Base-by-base conservation (phyloP, 768 basidiomycete species). In the Macrolepiota fuliginosa region DNA sequence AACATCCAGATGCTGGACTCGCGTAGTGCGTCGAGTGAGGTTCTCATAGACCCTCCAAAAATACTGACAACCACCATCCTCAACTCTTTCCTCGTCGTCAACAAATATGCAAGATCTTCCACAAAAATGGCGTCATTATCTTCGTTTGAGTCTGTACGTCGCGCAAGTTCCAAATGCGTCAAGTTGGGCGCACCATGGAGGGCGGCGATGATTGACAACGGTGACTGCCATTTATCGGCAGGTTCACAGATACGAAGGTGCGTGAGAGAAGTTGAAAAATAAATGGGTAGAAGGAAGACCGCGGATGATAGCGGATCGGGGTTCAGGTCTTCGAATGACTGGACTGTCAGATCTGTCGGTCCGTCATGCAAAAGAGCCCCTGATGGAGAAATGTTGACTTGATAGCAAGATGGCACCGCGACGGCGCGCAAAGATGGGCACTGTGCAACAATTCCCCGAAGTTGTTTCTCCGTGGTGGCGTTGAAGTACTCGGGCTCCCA, bases 171-270 rank as follows among this genome's bases (percentile, higher is more conserved):
- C 17, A 80, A 67, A 64, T 80, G 75, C 1, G 79, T 71, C 4
- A 81, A 71, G 27, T 73, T 63, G 0, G 74, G 74, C 3, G 76
- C 69, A n/a, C 67, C 39, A 4, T 74, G 74, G 53, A 79, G 75
- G 19, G 70, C 64, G 6, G 59, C 64, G 37, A 79, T 65, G 29
- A 77, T 74, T 22, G 70, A 64, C 27, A 64, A 64, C 1, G 77
- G 79, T 4, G 75, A 72, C 45, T 69, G 63, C 77, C 77, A 79
- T 12, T 64, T 63, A 54, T 73, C 70, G 35, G 73, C 66, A 1
- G 78, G 78, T 63, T 79, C 77, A 40, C 74, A 75, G 58, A 80
- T 69, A 9, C 76, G 73, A 3, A 80, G 72, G 63, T 74, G 75
- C 2, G 76, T 74, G 46, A 78, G 62, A 45, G 71, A 64, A 54